Percentiles rank a stretch among this genome's conserved stretches.
Conservation (phyloP, 2,329 filamentous ascomycete genomes). For the Colletotrichum cuscutae region DNA sequence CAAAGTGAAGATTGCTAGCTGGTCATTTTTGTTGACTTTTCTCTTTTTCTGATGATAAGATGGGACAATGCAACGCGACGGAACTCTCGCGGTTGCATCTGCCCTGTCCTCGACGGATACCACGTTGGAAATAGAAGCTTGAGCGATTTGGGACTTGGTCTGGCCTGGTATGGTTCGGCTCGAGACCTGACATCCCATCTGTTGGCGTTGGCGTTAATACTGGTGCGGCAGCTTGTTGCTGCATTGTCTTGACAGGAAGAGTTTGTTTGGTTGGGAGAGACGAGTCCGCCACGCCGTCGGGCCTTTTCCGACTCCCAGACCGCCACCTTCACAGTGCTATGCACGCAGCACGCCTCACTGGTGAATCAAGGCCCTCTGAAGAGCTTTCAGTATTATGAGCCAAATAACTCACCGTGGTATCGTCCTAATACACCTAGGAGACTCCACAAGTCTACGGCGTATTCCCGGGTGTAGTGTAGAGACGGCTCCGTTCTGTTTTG, state of each 20-base stretch:
- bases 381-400: constrained; percentile 6
- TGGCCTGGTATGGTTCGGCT: background rate
- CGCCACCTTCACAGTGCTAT: background rate
- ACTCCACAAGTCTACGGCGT: background rate
- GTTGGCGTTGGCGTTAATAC: background rate
- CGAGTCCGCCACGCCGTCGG: background rate
- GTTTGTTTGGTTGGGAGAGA: background rate
- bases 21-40: background rate
- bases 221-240: background rate
- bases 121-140: background rate
- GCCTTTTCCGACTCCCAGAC: background rate
- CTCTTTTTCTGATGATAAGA: constrained; percentile 8
- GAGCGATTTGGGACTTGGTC: background rate
- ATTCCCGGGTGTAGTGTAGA: background rate
- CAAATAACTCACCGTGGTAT: constrained; percentile 7
- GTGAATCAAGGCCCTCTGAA: background rate
- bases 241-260: background rate
- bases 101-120: background rate
- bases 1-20: constrained; percentile 14
- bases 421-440: background rate
- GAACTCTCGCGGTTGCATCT: background rate
- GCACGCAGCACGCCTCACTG: background rate
- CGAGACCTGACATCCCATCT: background rate
- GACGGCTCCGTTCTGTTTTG: constrained; percentile 23
- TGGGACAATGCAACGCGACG: constrained; percentile 11